Base-by-base conservation (phyloP, 345 rosid species). In the Gossypium stocksii region DNA sequence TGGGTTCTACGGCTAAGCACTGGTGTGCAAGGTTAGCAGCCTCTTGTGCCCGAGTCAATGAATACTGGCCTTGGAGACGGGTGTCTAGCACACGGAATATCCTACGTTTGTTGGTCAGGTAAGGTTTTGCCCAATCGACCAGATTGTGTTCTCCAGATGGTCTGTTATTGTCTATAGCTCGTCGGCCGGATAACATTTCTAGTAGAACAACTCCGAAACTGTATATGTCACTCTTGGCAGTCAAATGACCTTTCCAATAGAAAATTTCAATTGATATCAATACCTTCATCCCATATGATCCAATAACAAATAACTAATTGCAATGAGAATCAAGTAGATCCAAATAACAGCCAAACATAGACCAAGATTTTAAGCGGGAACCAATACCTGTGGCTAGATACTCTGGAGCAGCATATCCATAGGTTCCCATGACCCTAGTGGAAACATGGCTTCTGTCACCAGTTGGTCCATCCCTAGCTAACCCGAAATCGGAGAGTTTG, bases 331-430 rank as follows among this genome's bases (percentile, higher is more conserved):
- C 13, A 48, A 15, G 52, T 10, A 48, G 13, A 48, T 13, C 16
- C 17, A 51, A 16, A 15, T 51, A 51, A 1, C 5, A 14, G 17
- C 17, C 6, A 16, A 51, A 15, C 16, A 1, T 34, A 1, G 17
- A 53, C 22, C 20, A 34, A 14, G 59, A 49, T 48, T 58, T 11
- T 45, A 29, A 49, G 23, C 38, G 3, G 2, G 57, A 46, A 25
- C 11, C 11, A 49, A 62, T 85, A 92, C 98, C 98, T 56, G 97
- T 90, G 74, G 97, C 93, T 56, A 93, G 83, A 84, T 95, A 95
- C 68, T 93, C 98, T 1, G 98, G 99, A 86, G 99, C 99, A 52
- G 99, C 97, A 82, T 94, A 94, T 79, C 99, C 98, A 61, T 89
- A 80, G 19, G 98, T 93, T 77, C 99, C 99, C 89, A 95, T 86